These are phyloP conservation scores for Fraxinus sp. DNA, from an alignment of 305 asterid genomes.

Conservation along the genomic window DNA sequence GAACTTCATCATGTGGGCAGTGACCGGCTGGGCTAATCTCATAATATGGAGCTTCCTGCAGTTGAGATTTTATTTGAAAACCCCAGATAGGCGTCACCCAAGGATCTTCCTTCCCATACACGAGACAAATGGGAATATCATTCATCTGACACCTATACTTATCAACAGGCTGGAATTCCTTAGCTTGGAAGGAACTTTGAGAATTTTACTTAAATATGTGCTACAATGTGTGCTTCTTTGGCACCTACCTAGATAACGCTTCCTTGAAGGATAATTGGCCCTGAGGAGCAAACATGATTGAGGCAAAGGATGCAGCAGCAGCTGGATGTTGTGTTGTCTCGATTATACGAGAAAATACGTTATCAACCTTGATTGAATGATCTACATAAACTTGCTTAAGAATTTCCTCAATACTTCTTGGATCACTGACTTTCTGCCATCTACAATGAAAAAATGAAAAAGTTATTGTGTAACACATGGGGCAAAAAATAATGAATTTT, in stretches of 20 bases:
- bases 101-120: slow-evolving; percentile 89
- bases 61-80: slow-evolving; percentile 52
- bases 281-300: slow-evolving; percentile 83
- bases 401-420: slow-evolving; percentile 67
- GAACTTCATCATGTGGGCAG: slow-evolving; percentile 94
- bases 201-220: neutral
- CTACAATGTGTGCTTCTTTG: neutral
- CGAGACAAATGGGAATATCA: slow-evolving; percentile 64
- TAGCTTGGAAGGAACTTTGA: neutral
- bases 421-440: slow-evolving; percentile 90
- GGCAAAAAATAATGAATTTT: neutral
- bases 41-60: slow-evolving; percentile 77
- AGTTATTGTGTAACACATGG: neutral
- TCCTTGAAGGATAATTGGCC: slow-evolving; percentile 67
- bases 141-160: slow-evolving; percentile 58
- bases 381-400: slow-evolving; percentile 86
- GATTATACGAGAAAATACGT: slow-evolving; percentile 64
- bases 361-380: slow-evolving; percentile 71
- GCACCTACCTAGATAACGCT: slow-evolving; percentile 57
- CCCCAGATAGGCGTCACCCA: slow-evolving; percentile 91
- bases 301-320: slow-evolving; percentile 87
- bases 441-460: slow-evolving; percentile 34
- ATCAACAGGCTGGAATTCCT: neutral
- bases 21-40: slow-evolving; percentile 94
- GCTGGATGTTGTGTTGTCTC: slow-evolving; percentile 85